phyloP scores from a whole-genome alignment of 2,329 filamentous ascomycete genomes.

The Pochonia chlamydosporia region DNA sequence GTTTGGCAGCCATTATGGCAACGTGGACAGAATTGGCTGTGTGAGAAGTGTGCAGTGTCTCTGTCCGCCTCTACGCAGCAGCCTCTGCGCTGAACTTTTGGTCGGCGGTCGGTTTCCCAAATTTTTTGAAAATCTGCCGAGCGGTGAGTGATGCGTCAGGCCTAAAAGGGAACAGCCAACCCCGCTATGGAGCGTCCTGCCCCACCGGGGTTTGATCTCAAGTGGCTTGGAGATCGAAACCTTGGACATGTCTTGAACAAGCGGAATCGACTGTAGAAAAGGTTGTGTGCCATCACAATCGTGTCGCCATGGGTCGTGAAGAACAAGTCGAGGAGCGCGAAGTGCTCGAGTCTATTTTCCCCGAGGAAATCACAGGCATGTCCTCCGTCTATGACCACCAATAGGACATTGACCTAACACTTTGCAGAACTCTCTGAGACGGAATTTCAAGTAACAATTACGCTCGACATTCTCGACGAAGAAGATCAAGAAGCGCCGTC shows the following conservation, averaged over 20 bases:
- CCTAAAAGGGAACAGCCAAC: slow-evolving; percentile 14
- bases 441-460: slow-evolving; percentile 79
- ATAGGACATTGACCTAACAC: neutral
- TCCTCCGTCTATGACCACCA: neutral
- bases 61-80: neutral
- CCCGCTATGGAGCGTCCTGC: slow-evolving; percentile 18
- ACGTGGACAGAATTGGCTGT: neutral
- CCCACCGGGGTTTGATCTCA: slow-evolving; percentile 18
- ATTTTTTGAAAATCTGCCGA: slow-evolving; percentile 25
- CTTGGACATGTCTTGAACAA: too few relatives aligned
- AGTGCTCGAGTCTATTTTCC: slow-evolving; percentile 96
- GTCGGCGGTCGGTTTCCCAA: slow-evolving; percentile 1
- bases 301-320: slow-evolving; percentile 59
- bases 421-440: slow-evolving; percentile 76
- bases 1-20: slow-evolving; percentile 41
- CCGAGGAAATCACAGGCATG: slow-evolving; percentile 89
- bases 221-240: neutral
- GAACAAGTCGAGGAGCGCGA: slow-evolving; percentile 95
- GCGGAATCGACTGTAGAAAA: too few relatives aligned
- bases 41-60: neutral
- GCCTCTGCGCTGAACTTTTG: neutral
- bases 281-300: too few relatives aligned
- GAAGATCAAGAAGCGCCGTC: slow-evolving; percentile 59
- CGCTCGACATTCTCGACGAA: slow-evolving; percentile 69
- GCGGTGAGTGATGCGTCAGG: slow-evolving; percentile 26